Percentiles rank a stretch among this genome's conserved stretches.
These are phyloP conservation scores for Talinum fruticosum DNA, from an alignment of 148 eudicot species.

Conservation along the genomic window DNA sequence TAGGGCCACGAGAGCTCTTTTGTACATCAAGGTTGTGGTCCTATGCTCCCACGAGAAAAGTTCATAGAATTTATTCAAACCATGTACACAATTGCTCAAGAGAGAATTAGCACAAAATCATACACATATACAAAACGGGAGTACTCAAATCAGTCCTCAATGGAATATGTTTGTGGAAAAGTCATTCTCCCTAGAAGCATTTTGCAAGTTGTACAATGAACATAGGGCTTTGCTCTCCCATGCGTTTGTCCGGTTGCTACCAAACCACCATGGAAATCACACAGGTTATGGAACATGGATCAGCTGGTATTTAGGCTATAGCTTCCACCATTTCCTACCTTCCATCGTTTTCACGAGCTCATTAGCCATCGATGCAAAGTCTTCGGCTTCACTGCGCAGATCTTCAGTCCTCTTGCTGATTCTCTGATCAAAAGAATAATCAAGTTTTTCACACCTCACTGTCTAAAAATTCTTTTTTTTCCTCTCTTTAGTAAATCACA, in stretches of 20 bases:
- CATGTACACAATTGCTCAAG: not conserved
- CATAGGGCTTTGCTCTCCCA: not conserved
- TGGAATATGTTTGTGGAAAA: not conserved
- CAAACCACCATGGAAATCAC: not conserved
- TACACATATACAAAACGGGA: not conserved
- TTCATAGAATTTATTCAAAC: not conserved
- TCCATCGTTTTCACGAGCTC: constrained; percentile 75
- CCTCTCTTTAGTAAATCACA: not conserved
- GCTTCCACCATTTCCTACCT: constrained; percentile 70
- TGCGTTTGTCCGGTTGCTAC: not conserved
- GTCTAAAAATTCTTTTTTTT: too few relatives aligned
- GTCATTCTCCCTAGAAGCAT: not conserved
- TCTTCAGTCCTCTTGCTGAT: constrained; percentile 66
- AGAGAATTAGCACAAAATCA: not conserved
- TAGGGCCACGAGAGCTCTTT: not conserved
- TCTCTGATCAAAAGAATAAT: constrained; percentile 40
- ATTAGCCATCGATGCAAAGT: constrained; percentile 72
- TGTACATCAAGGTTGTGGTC: not conserved
- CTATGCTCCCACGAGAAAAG: not conserved
- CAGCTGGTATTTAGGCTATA: constrained; percentile 26
- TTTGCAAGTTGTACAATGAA: not conserved
- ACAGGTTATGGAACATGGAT: not conserved
- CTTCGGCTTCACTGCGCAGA: constrained; percentile 63
- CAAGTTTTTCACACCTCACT: constrained; percentile 4
- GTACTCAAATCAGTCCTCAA: not conserved